Base-by-base conservation (phyloP, 2,329 filamentous ascomycete genomes). In the Alternaria sp. region DNA sequence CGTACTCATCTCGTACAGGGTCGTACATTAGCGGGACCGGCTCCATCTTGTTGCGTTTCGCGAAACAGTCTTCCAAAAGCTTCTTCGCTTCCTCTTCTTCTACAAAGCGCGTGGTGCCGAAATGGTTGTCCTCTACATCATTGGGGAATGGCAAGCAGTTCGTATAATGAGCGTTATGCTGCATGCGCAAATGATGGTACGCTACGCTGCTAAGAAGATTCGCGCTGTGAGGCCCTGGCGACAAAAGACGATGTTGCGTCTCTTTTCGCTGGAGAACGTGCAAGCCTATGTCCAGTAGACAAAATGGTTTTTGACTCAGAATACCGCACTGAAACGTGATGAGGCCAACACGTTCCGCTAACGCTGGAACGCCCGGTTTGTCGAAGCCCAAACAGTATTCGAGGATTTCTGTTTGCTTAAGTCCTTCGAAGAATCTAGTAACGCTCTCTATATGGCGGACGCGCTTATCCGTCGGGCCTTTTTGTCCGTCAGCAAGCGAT, bases 321-420 rank as follows among this genome's bases (percentile, higher is more conserved):
- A 14, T 2, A 3, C 37, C 26, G 24, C 14, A 44, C 11, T 44
- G 5, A 6, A 45, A 7, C 4, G 51, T 21, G 9, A 58, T 39
- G 9, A 58, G 33, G 1, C 45, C 5, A 11, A 42, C 33, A 13
- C 46, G 31, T 14, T 51, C 39, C 14, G 49, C 45, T 3, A 54
- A 14, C 7, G 10, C 9, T 14, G 45, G 51, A 23, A 33, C 33
- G 21, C 39, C 23, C 6, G 21, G 33, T 11, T 24, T 58, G 29
- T 54, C 33, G 28, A 50, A 51, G 11, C 51, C 51, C n/a, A 54
- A n/a, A 14, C 45, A 54, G n/a, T 41, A 54, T 28, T 58, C 33
- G 9, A 54, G 14, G 24, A 51, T 41, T 4, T 51, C 51, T 14
- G 34, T 45, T n/a, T 58, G 39, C 1, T 0, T 31, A 9, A 45